Percentiles rank a stretch among this genome's conserved stretches.
Evolutionary conservation across 331 rosid species (phyloP).

Genomic region (Erythrophleum ivorense): DNA sequence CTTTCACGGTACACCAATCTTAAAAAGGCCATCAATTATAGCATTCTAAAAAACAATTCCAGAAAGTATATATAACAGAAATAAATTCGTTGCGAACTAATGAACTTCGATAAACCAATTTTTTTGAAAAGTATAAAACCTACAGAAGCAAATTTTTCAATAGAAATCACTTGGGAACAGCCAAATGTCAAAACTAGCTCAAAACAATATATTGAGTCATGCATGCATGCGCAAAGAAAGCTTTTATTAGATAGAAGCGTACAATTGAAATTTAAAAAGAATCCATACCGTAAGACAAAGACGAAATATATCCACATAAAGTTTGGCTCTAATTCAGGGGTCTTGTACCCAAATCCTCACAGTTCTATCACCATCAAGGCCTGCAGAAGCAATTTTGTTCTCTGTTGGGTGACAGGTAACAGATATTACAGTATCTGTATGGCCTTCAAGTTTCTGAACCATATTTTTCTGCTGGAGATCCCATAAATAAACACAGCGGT

Average conservation of each 20-base stretch:
- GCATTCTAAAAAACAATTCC: background rate
- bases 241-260: background rate
- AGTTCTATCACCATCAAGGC: slow-evolving; percentile 73
- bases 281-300: background rate
- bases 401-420: slow-evolving; percentile 86
- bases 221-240: background rate
- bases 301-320: slow-evolving; percentile 19
- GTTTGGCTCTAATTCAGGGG: slow-evolving; percentile 43
- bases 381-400: slow-evolving; percentile 92
- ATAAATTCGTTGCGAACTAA: background rate
- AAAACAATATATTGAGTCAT: background rate
- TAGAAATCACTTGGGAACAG: background rate
- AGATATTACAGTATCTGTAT: slow-evolving; percentile 78
- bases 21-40: background rate
- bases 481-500: slow-evolving; percentile 82
- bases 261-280: slow-evolving; percentile 25
- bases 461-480: slow-evolving; percentile 81
- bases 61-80: background rate
- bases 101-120: background rate
- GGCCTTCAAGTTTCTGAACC: slow-evolving; percentile 95
- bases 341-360: slow-evolving; percentile 91
- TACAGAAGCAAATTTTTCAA: background rate
- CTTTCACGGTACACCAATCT: background rate
- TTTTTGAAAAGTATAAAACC: background rate
- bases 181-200: slow-evolving; percentile 2